Base-by-base conservation (phyloP, 441 rosid species). In the Biscutella auriculata region DNA sequence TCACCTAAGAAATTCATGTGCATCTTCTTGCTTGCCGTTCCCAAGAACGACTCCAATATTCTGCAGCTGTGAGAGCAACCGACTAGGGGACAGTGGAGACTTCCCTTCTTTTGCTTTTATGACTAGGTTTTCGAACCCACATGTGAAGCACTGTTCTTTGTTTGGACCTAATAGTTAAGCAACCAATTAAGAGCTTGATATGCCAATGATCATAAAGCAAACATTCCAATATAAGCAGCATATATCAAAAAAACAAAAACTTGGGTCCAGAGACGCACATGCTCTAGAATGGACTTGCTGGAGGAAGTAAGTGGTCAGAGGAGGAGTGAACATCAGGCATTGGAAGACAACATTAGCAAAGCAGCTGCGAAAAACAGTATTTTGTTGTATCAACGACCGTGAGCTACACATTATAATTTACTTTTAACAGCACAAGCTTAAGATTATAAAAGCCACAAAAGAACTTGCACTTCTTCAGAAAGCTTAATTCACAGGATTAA, bases 1-100 rank as follows among this genome's bases (percentile, higher is more conserved):
- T 61, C 63, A 89, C 98, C 97, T 85, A 42, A 93, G 77, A 59
- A 89, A 93, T 74, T 93, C 99, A 81, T 93, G 99, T 30, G 99
- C 99, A 70, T 93, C 99, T 76, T 93, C 99, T 71, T 93, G 86
- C 64, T 79, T 85, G 41, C 99, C 99, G 61, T 77, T 77, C 34
- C 85, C 87, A 72, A 89, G 88, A 67, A 70, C 79, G 59, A 83
- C 80, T 77, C 88, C 93, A 41, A 77, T 76, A 69, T 61, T 81
- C 54, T 77, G 91, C 47, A 89, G 76, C 63, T 76, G 88, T 46
- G 95, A 84, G 32, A 93, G 46, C 51, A 93, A 77, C 61, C 82
- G 76, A 51, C 50, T 60, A 42, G 97, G 95, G 52, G 96, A 85
- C 41, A 87, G 57, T 10, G 88, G 83, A 43, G 81, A 75, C 73